Base-by-base conservation (phyloP, 345 rosid genomes). In the Anastatica hierochuntica region DNA sequence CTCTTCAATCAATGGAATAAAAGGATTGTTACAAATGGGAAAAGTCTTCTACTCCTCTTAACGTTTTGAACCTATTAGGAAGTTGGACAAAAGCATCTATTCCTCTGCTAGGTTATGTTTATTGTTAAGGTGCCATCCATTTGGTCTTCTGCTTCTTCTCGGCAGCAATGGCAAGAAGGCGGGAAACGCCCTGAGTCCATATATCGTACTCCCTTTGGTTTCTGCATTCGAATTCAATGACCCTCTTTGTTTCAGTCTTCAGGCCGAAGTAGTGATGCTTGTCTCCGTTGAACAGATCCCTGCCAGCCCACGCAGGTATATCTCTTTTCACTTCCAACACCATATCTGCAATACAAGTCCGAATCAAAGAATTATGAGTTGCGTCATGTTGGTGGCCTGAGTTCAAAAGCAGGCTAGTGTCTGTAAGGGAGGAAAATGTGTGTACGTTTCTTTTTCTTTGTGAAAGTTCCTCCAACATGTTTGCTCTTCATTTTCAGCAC, bases 261-360 rank as follows among this genome's bases (percentile, higher is more conserved):
- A 84, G 63, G 16, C 94, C 98, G 18, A 87, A 92, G 80, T 92
- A 87, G 24, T 72, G 70, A 8, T 84, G 70, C 51, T 78, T 84
- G 24, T 84, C 82, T 14, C 90, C 82, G 10, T 87, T 75, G n/a
- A 82, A 73, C 35, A 84, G 43, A 54, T 81, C 85, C 64, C 98
- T 81, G 7, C 96, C 98, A 0, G 96, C 82, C 95, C 94, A 92
- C 13, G 98, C 88, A 4, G 92, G 71, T 77, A 87, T 53, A 66
- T 84, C 88, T 59, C 70, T 79, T 74, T 72, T 72, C 33, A 87
- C 94, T 41, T 78, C 96, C 50, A 78, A 9, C 26, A 92, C 85
- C 44, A 77, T 74, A 74, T 74, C 96, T 87, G 84, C 63, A 57
- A 16, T 21, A 2, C 56, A 53, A 35, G 15, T 18, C 38, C 7